Conservation (phyloP, 768 basidiomycete species). For the Termitomyces sp. region DNA sequence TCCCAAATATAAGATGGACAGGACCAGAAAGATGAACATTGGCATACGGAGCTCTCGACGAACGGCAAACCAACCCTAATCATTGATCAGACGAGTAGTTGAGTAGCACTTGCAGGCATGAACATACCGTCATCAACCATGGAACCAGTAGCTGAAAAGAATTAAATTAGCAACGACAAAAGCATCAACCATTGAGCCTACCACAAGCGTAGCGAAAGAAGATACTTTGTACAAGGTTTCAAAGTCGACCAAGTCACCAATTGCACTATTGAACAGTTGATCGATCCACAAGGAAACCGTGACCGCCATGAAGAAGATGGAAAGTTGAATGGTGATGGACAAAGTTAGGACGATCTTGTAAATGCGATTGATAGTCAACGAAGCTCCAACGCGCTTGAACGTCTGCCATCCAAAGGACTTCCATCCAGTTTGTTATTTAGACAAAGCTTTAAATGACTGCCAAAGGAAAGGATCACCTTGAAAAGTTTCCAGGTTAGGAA, state of each 20-base stretch:
- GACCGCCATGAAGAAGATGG: constrained; percentile 69
- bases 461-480: constrained; percentile 40
- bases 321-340: constrained; percentile 71
- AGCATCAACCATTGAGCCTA: constrained; percentile 29
- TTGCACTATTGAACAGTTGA: constrained; percentile 61
- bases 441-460: not conserved
- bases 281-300: constrained; percentile 75
- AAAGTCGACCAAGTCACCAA: constrained; percentile 45
- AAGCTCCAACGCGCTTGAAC: constrained; percentile 81
- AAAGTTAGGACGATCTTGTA: constrained; percentile 69
- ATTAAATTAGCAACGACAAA: constrained; percentile 2
- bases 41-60: constrained; percentile 56
- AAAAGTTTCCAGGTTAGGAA: constrained; percentile 71
- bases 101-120: not conserved
- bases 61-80: constrained; percentile 71
- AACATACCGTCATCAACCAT: constrained; percentile 57
- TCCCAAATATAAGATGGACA: constrained; percentile 56
- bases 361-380: constrained; percentile 61
- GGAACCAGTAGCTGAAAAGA: constrained; percentile 51
- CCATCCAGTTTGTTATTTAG: not conserved
- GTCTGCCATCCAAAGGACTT: constrained; percentile 83
- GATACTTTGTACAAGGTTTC: constrained; percentile 47
- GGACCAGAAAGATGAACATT: constrained; percentile 57
- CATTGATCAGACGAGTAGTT: not conserved
- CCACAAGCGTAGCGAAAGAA: constrained; percentile 50